phyloP scores from a whole-genome alignment of 805 yeast genomes.

The Ogataea salicorniae region DNA sequence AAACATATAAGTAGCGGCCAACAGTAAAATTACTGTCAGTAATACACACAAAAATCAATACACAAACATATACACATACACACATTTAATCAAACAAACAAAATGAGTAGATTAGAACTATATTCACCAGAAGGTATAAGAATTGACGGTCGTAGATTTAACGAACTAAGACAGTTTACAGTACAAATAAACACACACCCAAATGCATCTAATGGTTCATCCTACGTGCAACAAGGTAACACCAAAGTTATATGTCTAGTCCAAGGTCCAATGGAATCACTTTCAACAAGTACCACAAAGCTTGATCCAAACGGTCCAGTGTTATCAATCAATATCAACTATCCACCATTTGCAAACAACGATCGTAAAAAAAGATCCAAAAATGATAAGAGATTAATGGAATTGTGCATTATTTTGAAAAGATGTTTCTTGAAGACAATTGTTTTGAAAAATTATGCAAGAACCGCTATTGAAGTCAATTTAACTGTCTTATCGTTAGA shows the following conservation, averaged over 20 bases:
- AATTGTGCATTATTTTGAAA: constrained; percentile 59
- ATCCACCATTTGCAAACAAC: constrained; percentile 76
- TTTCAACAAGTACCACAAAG: constrained; percentile 43
- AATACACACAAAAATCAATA: not conserved
- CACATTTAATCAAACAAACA: not conserved
- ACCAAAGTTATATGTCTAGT: constrained; percentile 82
- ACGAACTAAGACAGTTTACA: constrained; percentile 78
- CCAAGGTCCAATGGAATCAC: constrained; percentile 89
- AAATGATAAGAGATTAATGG: constrained; percentile 66
- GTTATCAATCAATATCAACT: constrained; percentile 57
- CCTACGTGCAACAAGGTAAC: constrained; percentile 88
- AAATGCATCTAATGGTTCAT: constrained; percentile 83
- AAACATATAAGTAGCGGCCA: too few species aligned
- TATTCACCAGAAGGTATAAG: constrained; percentile 95
- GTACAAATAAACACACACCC: constrained; percentile 88
- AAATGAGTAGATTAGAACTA: constrained; percentile 54
- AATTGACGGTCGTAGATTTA: constrained; percentile 92
- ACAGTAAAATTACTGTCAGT: too few species aligned
- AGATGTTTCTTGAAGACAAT: constrained; percentile 73
- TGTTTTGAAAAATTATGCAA: constrained; percentile 68
- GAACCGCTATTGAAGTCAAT: constrained; percentile 73
- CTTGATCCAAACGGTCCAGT: constrained; percentile 50
- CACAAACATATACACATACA: not conserved
- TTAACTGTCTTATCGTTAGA: constrained; percentile 82
- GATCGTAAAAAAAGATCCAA: constrained; percentile 65